Evolutionary conservation across 1,284 basidiomycete genomes (phyloP), one percentile per base, ranked within the genome.

Genomic region (Pterulicium gracile): DNA sequence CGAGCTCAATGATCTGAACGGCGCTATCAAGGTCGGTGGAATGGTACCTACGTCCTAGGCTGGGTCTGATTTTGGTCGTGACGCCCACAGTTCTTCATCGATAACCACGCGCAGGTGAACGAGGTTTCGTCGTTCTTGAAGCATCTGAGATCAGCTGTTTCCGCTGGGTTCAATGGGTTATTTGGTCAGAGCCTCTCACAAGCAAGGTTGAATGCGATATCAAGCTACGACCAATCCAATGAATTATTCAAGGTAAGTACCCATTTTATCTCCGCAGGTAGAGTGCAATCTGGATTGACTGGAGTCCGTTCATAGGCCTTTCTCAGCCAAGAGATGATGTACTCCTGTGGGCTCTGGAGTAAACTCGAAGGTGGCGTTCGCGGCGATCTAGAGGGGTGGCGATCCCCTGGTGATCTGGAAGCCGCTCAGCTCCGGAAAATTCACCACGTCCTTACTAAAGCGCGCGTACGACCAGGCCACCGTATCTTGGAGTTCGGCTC

Each of bases 211-310:
- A 94, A 93, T 61, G 89, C 82, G 36, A 85, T 88, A 49, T 85
- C 89, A 4, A 89, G 88, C 61, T 93, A 94, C 58, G 91, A 94
- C 62, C 86, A 92, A 56, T 88, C 84, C 22, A 90, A 91, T 56
- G 78, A 81, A 50, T 66, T 87, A 21, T 87, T 87, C 69, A 78
- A 84, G 69, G 81, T 77, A 54, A 46, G 59, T 51, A 40, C 39
- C n/a, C n/a, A n/a, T n/a, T n/a, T n/a, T n/a, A n/a, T n/a, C n/a
- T n/a, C n/a, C n/a, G n/a, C n/a, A n/a, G n/a, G n/a, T n/a, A n/a
- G n/a, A n/a, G n/a, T n/a, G n/a, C n/a, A n/a, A n/a, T n/a, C n/a
- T n/a, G n/a, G n/a, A n/a, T 43, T 32, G 19, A 34, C 50, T 51
- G 39, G 52, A 47, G 22, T 61, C 61, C 43, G 42, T 42, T 36